Evolutionary conservation across 2,329 filamentous ascomycete genomes (phyloP).

Genomic region (Calcarisporium arbuscula): DNA sequence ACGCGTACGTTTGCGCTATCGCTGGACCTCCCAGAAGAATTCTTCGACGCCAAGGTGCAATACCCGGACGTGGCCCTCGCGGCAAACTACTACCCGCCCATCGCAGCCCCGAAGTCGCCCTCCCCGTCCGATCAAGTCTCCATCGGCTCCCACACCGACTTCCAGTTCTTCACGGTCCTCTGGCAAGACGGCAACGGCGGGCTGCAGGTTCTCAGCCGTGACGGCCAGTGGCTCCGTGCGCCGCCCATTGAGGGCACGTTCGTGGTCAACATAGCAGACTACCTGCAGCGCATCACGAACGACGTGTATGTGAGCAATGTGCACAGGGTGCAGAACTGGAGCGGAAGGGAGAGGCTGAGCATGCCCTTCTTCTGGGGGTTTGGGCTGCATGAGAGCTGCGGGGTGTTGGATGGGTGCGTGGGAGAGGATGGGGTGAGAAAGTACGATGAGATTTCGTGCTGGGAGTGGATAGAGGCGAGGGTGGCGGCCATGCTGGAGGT

Average conservation of each 20-base stretch:
- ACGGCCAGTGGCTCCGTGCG: slow-evolving; percentile 35
- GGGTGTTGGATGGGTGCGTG: slow-evolving; percentile 31
- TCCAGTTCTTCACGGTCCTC: slow-evolving; percentile 44
- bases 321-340: slow-evolving; percentile 39
- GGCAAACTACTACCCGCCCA: slow-evolving; percentile 34
- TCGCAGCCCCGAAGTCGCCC: slow-evolving; percentile 1
- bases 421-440: slow-evolving; percentile 24
- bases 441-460: slow-evolving; percentile 33
- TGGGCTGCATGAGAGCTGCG: slow-evolving; percentile 32
- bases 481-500: slow-evolving; percentile 23
- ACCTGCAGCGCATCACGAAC: slow-evolving; percentile 45
- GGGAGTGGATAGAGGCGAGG: slow-evolving; percentile 30
- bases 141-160: slow-evolving; percentile 47
- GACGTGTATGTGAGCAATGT: slow-evolving; percentile 41
- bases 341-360: slow-evolving; percentile 31
- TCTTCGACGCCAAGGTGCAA: slow-evolving; percentile 47
- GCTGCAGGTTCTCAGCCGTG: slow-evolving; percentile 34
- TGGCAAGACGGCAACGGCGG: slow-evolving; percentile 36
- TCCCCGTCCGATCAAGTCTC: slow-evolving; percentile 21
- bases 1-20: slow-evolving; percentile 48
- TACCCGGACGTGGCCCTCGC: slow-evolving; percentile 41
- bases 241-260: slow-evolving; percentile 33
- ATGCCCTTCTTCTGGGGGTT: slow-evolving; percentile 43
- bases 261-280: slow-evolving; percentile 47
- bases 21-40: slow-evolving; percentile 45